Percentiles rank a stretch among this genome's conserved stretches.
These are phyloP conservation scores for Phlebiopsis gigantea DNA, from an alignment of 768 basidiomycete genomes.

Conservation along the genomic window DNA sequence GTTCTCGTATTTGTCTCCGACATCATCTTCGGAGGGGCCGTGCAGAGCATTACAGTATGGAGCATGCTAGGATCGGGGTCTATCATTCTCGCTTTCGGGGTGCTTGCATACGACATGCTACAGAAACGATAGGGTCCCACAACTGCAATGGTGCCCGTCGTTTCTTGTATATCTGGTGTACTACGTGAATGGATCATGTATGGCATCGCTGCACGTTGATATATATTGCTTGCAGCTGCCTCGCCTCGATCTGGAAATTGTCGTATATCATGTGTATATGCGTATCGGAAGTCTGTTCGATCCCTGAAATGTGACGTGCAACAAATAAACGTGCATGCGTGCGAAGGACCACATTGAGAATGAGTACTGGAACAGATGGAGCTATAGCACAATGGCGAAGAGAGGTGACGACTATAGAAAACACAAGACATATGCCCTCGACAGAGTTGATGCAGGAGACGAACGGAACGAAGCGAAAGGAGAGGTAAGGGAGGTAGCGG, in stretches of 20 bases:
- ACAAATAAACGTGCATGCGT: not conserved
- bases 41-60: conserved; percentile 59
- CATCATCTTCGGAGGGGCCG: conserved; percentile 60
- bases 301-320: conserved; percentile 3
- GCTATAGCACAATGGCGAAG: conserved; percentile 37
- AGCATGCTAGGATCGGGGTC: conserved; percentile 72
- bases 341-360: conserved; percentile 2
- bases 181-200: no score
- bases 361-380: conserved; percentile 27
- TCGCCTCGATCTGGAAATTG: no score
- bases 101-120: conserved; percentile 68
- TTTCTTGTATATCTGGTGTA: no score
- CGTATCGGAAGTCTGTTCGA: conserved; percentile 2
- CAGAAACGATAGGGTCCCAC: not conserved
- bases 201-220: no score
- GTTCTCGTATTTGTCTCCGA: conserved; percentile 83
- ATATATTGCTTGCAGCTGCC: no score
- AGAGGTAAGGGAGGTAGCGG: conserved; percentile 17
- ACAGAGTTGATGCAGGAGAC: conserved; percentile 24
- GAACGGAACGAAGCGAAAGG: conserved; percentile 19
- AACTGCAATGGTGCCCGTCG: no score
- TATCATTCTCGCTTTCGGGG: conserved; percentile 79
- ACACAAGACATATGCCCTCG: conserved; percentile 18
- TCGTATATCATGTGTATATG: conserved; percentile 3
- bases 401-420: conserved; percentile 16